Percentiles rank a stretch among this genome's conserved stretches.
phyloP scores from a whole-genome alignment of 2,329 filamentous ascomycete species.

The Fusarium siculi region DNA sequence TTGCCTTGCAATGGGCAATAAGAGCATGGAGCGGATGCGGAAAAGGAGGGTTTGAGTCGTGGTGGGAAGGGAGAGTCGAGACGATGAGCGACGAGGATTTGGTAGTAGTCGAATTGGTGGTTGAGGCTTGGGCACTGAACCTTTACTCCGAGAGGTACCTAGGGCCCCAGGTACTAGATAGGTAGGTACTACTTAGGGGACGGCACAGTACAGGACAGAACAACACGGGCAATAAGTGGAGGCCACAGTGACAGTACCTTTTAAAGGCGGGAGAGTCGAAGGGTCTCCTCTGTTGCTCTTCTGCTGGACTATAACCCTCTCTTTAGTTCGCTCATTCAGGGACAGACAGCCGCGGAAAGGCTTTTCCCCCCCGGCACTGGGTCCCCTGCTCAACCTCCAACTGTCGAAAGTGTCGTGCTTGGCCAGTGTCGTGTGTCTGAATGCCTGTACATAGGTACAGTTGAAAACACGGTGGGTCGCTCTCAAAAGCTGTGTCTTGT shows the following conservation, averaged over 20 bases:
- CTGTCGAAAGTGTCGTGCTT: background rate
- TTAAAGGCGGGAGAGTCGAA: background rate
- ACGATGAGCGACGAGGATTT: constrained; percentile 44
- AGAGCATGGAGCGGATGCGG: constrained; percentile 47
- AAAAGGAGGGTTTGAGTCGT: constrained; percentile 40
- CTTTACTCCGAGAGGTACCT: constrained; percentile 43
- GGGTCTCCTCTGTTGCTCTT: constrained; percentile 47
- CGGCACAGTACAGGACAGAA: background rate
- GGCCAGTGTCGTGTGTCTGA: constrained; percentile 2
- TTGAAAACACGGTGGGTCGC: constrained; percentile 16
- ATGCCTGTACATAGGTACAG: background rate
- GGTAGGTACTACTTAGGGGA: background rate
- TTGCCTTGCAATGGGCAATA: constrained; percentile 54
- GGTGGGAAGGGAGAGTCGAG: constrained; percentile 44
- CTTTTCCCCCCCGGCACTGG: constrained; percentile 5
- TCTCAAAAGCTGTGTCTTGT: background rate
- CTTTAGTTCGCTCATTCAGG: constrained; percentile 3
- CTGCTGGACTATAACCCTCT: constrained; percentile 23
- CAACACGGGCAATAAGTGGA: background rate
- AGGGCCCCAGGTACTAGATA: too few relatives aligned
- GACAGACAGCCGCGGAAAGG: constrained; percentile 24
- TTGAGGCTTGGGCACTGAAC: constrained; percentile 50
- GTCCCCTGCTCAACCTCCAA: constrained; percentile 4
- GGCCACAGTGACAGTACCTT: background rate
- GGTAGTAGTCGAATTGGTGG: constrained; percentile 46